phyloP scores from a whole-genome alignment of 2,329 filamentous ascomycete species.

The Endocalyx cinctus region DNA sequence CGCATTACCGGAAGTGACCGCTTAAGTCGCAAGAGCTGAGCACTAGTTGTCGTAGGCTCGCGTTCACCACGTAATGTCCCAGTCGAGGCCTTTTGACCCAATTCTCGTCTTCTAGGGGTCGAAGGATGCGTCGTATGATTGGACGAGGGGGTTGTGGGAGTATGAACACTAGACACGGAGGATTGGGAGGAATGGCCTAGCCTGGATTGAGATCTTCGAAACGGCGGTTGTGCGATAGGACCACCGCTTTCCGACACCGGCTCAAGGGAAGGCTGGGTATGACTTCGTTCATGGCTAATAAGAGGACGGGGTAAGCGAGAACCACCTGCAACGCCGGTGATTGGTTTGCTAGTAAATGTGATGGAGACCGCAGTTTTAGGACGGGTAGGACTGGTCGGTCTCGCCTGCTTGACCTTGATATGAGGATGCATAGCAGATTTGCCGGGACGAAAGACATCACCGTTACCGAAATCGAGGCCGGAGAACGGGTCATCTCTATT shows the following conservation, averaged over 20 bases:
- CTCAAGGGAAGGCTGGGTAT: constrained; percentile 72
- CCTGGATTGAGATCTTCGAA: constrained; percentile 61
- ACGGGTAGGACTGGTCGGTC: constrained; percentile 64
- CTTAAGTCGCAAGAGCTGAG: constrained; percentile 62
- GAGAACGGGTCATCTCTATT: constrained; percentile 87
- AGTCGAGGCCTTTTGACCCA: constrained; percentile 51
- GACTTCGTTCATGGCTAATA: constrained; percentile 59
- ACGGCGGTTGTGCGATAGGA: constrained; percentile 52
- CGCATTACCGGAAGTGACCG: constrained; percentile 59
- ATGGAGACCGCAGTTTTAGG: constrained; percentile 75
- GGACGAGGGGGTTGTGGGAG: constrained; percentile 55
- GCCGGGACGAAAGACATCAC: constrained; percentile 72
- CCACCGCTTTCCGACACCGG: constrained; percentile 88
- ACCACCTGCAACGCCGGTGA: constrained; percentile 33
- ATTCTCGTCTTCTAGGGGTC: constrained; percentile 57
- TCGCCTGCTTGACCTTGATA: constrained; percentile 75
- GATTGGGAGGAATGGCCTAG: constrained; percentile 66
- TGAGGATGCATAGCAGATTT: constrained; percentile 88
- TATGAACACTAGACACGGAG: constrained; percentile 60
- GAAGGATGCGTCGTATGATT: constrained; percentile 48
- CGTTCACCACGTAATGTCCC: constrained; percentile 49
- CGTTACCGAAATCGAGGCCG: constrained; percentile 81
- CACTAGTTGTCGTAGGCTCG: constrained; percentile 62
- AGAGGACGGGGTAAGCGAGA: constrained; percentile 79
- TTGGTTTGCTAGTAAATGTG: constrained; percentile 82